These are phyloP conservation scores for Blastobotrys mokoenaii DNA, from an alignment of 805 yeast species.

Conservation along the genomic window DNA sequence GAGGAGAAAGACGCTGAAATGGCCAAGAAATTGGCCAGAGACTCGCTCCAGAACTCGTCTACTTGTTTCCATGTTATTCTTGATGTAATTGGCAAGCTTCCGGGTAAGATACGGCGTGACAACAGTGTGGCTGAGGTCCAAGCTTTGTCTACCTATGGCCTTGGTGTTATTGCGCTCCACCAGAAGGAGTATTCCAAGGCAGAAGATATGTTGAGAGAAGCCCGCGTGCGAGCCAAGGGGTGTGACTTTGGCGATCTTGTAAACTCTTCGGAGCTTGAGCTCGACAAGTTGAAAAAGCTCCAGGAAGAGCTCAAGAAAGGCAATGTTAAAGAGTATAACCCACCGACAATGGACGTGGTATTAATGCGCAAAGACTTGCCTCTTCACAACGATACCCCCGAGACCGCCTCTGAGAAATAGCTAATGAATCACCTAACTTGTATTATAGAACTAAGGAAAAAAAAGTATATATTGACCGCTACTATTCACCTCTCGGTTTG, in stretches of 20 bases:
- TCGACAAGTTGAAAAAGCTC: constrained; percentile 40
- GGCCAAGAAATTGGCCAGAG: constrained; percentile 12
- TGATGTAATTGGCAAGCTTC: constrained; percentile 35
- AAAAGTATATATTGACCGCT: too few species aligned
- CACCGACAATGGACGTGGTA: constrained; percentile 16
- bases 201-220: constrained; percentile 52
- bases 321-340: constrained; percentile 5
- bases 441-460: neutral
- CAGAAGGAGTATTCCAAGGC: constrained; percentile 49
- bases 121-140: constrained; percentile 51
- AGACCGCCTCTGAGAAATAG: neutral
- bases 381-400: neutral
- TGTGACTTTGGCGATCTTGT: constrained; percentile 57
- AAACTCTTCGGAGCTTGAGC: constrained; percentile 57
- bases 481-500: too few species aligned
- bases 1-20: neutral
- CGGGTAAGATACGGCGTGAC: constrained; percentile 30
- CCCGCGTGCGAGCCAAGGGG: constrained; percentile 61
- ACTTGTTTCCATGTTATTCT: constrained; percentile 38
- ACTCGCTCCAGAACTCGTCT: constrained; percentile 23
- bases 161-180: constrained; percentile 73
- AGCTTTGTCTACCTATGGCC: constrained; percentile 75
- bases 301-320: constrained; percentile 10
- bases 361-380: constrained; percentile 9
- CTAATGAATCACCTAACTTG: neutral